Evolutionary conservation across 306 rosid species (phyloP).

Genomic region (Calophaca sinica): DNA sequence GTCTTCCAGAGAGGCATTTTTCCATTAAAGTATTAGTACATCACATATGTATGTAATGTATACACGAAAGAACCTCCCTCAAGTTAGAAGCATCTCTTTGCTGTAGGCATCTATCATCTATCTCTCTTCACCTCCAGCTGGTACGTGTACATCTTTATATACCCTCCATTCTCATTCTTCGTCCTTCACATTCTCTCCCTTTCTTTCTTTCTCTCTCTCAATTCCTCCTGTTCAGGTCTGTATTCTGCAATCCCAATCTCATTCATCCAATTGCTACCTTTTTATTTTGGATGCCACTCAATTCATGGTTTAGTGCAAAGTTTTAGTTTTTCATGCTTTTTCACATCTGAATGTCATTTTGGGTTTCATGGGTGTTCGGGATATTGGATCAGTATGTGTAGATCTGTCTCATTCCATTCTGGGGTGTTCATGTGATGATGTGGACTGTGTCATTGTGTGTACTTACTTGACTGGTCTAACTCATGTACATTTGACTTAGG

Average conservation of each 20-base stretch:
- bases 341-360: background rate
- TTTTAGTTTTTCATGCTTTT: conserved; percentile 23
- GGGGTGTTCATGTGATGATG: conserved; percentile 45
- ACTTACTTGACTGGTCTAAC: conserved; percentile 42
- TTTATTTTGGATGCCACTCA: background rate
- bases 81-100: conserved; percentile 39
- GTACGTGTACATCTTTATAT: conserved; percentile 62
- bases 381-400: conserved; percentile 48
- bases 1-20: conserved; percentile 39
- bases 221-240: conserved; percentile 73
- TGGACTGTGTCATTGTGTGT: conserved; percentile 46
- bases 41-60: too few species aligned
- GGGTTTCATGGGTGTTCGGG: conserved; percentile 29
- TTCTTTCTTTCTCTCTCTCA: conserved; percentile 56
- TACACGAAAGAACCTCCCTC: background rate
- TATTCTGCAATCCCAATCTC: conserved; percentile 25
- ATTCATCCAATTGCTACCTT: background rate
- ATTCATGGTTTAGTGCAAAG: conserved; percentile 15
- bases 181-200: conserved; percentile 43
- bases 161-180: conserved; percentile 52
- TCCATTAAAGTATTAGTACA: conserved; percentile 40
- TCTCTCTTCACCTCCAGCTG: conserved; percentile 50
- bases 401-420: conserved; percentile 60
- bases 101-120: conserved; percentile 24
- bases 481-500: conserved; percentile 41